Evolutionary conservation across 2,329 filamentous ascomycete genomes (phyloP).

Genomic region (Sarocladium oryzae): DNA sequence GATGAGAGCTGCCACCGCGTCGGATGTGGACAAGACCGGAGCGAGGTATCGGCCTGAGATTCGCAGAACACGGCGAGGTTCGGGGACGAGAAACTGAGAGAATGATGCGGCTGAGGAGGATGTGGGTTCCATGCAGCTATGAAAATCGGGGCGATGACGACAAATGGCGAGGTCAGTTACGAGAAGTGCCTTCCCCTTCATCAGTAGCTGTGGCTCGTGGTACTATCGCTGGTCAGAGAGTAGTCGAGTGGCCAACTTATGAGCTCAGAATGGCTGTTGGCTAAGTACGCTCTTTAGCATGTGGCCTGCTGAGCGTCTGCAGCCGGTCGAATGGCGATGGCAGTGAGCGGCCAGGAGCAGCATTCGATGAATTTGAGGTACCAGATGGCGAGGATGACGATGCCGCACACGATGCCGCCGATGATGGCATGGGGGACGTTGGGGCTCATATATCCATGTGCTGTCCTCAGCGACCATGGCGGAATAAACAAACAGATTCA

Average conservation of each 20-base stretch:
- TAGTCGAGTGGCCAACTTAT: slow-evolving; percentile 17
- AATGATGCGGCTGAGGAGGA: slow-evolving; percentile 42
- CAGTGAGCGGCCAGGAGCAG: slow-evolving; percentile 35
- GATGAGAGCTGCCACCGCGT: slow-evolving; percentile 37
- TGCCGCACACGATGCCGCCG: slow-evolving; percentile 32
- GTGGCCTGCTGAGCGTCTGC: slow-evolving; percentile 38
- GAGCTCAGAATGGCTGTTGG: slow-evolving; percentile 26
- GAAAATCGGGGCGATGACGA: slow-evolving; percentile 43
- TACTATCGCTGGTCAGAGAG: too few species aligned
- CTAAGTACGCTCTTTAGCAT: slow-evolving; percentile 29
- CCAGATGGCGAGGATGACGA: slow-evolving; percentile 29
- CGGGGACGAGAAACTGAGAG: slow-evolving; percentile 26
- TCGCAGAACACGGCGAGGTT: slow-evolving; percentile 27
- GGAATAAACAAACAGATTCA: too few species aligned
- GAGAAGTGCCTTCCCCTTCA: too few species aligned
- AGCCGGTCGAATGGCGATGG: slow-evolving; percentile 32
- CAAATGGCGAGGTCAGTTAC: slow-evolving; percentile 31
- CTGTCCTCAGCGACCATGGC: slow-evolving; percentile 20
- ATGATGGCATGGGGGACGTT: slow-evolving; percentile 35
- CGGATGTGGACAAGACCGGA: slow-evolving; percentile 37
- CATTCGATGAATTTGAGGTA: slow-evolving; percentile 36
- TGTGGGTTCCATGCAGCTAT: slow-evolving; percentile 44
- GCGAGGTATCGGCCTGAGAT: slow-evolving; percentile 34
- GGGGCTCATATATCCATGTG: slow-evolving; percentile 39
- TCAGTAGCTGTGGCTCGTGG: too few species aligned